These are phyloP conservation scores for Panicum virgatum DNA, from an alignment of 202 grass and related monocot species.

Conservation along the genomic window DNA sequence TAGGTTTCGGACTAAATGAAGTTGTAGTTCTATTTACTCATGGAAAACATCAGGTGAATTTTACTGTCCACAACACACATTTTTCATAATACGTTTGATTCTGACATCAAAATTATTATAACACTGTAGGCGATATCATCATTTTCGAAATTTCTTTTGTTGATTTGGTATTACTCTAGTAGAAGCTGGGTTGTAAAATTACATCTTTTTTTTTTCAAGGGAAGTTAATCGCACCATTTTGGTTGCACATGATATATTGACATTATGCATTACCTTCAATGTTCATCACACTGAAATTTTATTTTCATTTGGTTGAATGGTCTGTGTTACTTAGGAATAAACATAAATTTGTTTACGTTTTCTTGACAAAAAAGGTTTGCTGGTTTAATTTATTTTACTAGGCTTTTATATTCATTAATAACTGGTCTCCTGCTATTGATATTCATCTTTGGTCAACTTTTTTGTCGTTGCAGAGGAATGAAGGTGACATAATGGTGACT, in stretches of 20 bases:
- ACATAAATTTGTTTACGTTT: neutral
- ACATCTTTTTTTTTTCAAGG: neutral
- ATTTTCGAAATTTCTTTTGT: neutral
- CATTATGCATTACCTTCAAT: neutral
- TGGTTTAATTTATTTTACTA: neutral
- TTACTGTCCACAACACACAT: neutral
- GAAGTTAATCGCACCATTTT: neutral
- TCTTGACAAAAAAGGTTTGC: neutral
- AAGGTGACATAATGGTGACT: conserved; percentile 91
- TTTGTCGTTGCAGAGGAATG: conserved; percentile 72
- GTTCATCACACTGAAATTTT: neutral
- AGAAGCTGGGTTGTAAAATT: neutral
- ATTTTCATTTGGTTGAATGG: conserved; percentile 20
- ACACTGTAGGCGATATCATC: neutral
- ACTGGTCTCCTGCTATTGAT: conserved; percentile 27
- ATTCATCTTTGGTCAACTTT: conserved; percentile 4
- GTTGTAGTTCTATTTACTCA: conserved; percentile 4
- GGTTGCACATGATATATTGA: neutral
- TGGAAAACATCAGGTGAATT: neutral
- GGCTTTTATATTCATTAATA: conserved; percentile 24
- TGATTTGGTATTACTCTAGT: neutral
- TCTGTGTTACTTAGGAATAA: conserved; percentile 17
- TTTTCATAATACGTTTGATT: neutral
- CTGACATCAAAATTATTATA: neutral
- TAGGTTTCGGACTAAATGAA: conserved; percentile 37